Evolutionary conservation across 2,329 filamentous ascomycete genomes (phyloP).

Genomic region (Calonectria ilicicola): DNA sequence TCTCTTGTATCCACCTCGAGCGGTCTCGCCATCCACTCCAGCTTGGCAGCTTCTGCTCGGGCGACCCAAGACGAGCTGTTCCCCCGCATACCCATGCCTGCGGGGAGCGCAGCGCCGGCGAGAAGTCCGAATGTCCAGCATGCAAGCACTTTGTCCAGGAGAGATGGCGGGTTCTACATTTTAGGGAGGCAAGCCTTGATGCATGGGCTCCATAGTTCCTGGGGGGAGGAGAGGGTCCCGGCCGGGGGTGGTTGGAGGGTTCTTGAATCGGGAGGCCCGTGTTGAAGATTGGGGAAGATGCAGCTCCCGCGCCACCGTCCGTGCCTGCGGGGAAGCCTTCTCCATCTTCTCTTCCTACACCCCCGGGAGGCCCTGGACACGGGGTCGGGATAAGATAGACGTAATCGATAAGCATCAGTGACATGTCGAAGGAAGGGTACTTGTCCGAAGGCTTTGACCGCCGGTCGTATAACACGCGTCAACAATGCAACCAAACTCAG

Average conservation of each 20-base stretch:
- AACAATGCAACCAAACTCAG: neutral
- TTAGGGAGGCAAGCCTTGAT: neutral
- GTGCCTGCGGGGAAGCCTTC: slow-evolving; percentile 2
- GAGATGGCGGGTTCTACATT: neutral
- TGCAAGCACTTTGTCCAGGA: neutral
- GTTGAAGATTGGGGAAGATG: slow-evolving; percentile 12
- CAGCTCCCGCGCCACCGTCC: neutral
- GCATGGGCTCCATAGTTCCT: neutral
- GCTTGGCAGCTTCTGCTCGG: slow-evolving; percentile 11
- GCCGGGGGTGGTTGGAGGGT: neutral
- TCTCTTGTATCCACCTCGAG: slow-evolving; percentile 11
- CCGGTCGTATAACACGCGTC: neutral
- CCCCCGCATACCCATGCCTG: slow-evolving; percentile 30
- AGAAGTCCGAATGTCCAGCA: slow-evolving; percentile 28
- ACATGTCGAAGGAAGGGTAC: neutral
- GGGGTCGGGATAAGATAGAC: neutral
- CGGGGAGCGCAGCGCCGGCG: slow-evolving; percentile 29
- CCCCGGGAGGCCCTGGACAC: neutral
- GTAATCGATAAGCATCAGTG: neutral
- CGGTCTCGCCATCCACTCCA: slow-evolving; percentile 29
- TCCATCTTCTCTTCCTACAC: neutral
- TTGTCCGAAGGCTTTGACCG: slow-evolving; percentile 6
- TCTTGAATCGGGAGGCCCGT: neutral
- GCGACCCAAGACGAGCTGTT: slow-evolving; percentile 14
- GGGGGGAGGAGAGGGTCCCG: neutral